These are phyloP conservation scores for Suillus bovinus DNA, from an alignment of 768 basidiomycete species.

Conservation along the genomic window DNA sequence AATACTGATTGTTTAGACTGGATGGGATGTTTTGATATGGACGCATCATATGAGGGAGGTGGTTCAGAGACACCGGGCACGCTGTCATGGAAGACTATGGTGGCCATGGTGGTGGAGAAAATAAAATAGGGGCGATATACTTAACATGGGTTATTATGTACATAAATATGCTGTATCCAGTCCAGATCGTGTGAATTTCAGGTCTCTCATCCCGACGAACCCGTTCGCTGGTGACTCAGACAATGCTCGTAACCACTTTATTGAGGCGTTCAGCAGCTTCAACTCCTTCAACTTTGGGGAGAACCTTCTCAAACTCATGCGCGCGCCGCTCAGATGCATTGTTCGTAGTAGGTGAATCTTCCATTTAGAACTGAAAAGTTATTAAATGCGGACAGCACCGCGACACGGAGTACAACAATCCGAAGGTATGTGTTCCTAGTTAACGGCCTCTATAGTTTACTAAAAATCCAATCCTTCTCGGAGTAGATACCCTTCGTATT, in stretches of 20 bases:
- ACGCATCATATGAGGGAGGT: too few species aligned
- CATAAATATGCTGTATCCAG: background rate
- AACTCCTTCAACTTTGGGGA: slow-evolving; percentile 21
- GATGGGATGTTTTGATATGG: too few species aligned
- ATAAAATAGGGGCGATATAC: too few species aligned
- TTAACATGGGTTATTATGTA: background rate
- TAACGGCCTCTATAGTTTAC: background rate
- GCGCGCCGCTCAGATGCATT: slow-evolving; percentile 75
- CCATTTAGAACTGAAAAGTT: slow-evolving; percentile 13
- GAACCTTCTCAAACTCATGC: slow-evolving; percentile 39
- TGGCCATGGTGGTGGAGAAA: too few species aligned
- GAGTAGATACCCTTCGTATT: slow-evolving; percentile 89
- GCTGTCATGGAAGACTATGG: too few species aligned
- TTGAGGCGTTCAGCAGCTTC: slow-evolving; percentile 15
- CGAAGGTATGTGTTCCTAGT: slow-evolving; percentile 53
- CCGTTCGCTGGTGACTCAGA: slow-evolving; percentile 6
- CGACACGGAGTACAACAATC: slow-evolving; percentile 93
- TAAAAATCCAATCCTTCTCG: background rate
- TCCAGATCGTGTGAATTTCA: slow-evolving; percentile 10
- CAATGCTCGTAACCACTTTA: slow-evolving; percentile 26
- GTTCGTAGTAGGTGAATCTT: slow-evolving; percentile 67
- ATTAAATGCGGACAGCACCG: slow-evolving; percentile 66
- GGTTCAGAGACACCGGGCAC: too few species aligned
- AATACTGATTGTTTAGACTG: too few species aligned
- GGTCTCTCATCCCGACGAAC: slow-evolving; percentile 1